These are phyloP conservation scores for Carallia brachiata DNA, from an alignment of 345 rosid species.

Conservation along the genomic window DNA sequence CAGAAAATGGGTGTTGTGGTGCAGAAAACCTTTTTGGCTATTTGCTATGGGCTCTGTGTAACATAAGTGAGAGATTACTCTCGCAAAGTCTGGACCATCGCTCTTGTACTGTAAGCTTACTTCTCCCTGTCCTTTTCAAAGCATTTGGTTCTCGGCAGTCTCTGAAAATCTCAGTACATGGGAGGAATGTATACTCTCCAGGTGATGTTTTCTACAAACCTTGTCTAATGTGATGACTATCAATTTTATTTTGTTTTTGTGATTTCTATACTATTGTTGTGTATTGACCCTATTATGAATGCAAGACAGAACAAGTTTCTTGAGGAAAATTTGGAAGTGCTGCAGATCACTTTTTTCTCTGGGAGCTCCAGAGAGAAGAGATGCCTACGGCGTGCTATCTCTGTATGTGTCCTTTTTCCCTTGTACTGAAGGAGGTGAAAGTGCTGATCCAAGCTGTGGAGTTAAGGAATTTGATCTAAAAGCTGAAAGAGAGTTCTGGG, in stretches of 20 bases:
- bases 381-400: conserved; percentile 75
- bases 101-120: conserved; percentile 67
- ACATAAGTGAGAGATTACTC: conserved; percentile 57
- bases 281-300: conserved; percentile 18
- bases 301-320: conserved; percentile 56
- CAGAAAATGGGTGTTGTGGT: conserved; percentile 31
- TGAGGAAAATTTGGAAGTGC: conserved; percentile 69
- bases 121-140: conserved; percentile 69
- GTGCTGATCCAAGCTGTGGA: conserved; percentile 29
- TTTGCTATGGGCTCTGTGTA: conserved; percentile 73
- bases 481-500: conserved; percentile 72
- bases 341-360: conserved; percentile 70
- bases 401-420: conserved; percentile 54
- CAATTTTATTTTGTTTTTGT: background rate
- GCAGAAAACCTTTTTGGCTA: conserved; percentile 41
- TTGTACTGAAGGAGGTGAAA: conserved; percentile 30
- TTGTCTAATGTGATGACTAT: conserved; percentile 12
- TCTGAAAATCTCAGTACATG: conserved; percentile 41
- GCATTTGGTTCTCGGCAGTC: conserved; percentile 42
- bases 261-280: background rate
- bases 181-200: conserved; percentile 40
- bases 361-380: conserved; percentile 83
- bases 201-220: conserved; percentile 39
- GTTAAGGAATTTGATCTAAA: conserved; percentile 56
- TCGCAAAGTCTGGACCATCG: conserved; percentile 66